Evolutionary conservation across 148 eudicot genomes (phyloP), one percentile per base, ranked within the genome.

Genomic region (Nepenthes gracilis): DNA sequence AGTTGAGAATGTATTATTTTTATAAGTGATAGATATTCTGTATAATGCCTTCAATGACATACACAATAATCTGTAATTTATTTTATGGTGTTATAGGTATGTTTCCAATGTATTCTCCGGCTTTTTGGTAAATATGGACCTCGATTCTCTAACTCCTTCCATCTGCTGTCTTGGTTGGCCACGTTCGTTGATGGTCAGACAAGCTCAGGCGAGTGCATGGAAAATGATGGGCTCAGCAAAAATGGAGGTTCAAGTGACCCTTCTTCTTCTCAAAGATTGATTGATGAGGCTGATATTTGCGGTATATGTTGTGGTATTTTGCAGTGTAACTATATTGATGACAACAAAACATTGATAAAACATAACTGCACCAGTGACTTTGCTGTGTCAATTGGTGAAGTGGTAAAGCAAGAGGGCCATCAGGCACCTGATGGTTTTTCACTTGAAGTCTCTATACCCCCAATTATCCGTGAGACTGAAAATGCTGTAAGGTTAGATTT

Each of bases 381-480:
- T 58, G 95, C 95, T 71, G 56, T 57, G 47, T 63, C 59, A n/a
- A 79, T 88, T 57, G 68, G 60, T 35, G 84, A 93, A 63, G 43
- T 68, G 60, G 79, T 80, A 7, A 88, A 67, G 81, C 43, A 59
- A 65, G 80, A 82, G 54, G 85, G 78, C 14, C 72, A 82, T 74
- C 72, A 72, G 63, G 23, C 23, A 23, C 63, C 69, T 56, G 82
- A 81, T 64, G 65, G 77, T 45, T 84, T 88, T 75, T 74, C 74
- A 56, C 88, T 93, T 63, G 96, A 88, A 75, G 83, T 93, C 55
- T 88, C 91, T 4, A 50, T 93, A 35, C 98, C 98, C 10, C 67
- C 84, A 47, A 35, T 65, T 43, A 57, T 88, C 47, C 40, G 52
- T 8, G 93, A 83, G 61, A 84, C 79, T 59, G 96, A 93, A 57